Base-by-base conservation (phyloP, 2,329 filamentous ascomycete genomes). In the Parastagonospora nodorum region DNA sequence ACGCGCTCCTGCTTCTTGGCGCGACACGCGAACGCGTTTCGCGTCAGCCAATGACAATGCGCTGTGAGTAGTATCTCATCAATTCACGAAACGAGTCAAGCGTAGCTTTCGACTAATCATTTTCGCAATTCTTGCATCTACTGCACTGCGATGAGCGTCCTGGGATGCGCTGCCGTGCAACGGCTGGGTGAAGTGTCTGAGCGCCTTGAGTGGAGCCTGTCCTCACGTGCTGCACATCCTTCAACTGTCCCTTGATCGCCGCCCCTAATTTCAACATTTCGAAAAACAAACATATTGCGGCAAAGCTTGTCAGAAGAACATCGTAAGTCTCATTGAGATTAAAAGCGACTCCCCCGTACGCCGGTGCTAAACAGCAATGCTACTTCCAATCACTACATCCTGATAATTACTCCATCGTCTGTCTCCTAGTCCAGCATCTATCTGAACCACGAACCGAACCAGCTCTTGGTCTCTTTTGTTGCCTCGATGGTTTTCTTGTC, bases 401-500 rank as follows among this genome's bases (percentile, higher is more conserved):
- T 35, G 9, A 2, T 45, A 35, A 42, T 36, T 9, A 27, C 40
- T 43, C 15, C 39, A 24, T 29, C n/a, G n/a, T 24, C 4, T 39
- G 16, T 11, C 19, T 12, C 19, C 6, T n/a, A 27, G 3, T 27
- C 16, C 19, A 11, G 19, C 16, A 16, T 19, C 27, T 19, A 39
- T 19, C 27, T 39, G 68, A 97, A 96, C 92, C 92, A 97, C 72
- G 88, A 84, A 36, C 88, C 89, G 65, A 96, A 75, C 58, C 88
- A 88, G 66, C 86, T 84, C 85, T 96, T 96, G 38, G 91, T 89
- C 80, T 96, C 88, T 44, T 86, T 76, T 4, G 91, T 85, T 60
- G 86, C 86, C 60, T 89, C 80, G 79, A 92, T 89, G 45, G 96
- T 88, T 60, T 86, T 92, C 66, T 85, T 84, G 77, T 96, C 92